Evolutionary conservation across 345 rosid species (phyloP).

Genomic region (Hypericum androsaemum): DNA sequence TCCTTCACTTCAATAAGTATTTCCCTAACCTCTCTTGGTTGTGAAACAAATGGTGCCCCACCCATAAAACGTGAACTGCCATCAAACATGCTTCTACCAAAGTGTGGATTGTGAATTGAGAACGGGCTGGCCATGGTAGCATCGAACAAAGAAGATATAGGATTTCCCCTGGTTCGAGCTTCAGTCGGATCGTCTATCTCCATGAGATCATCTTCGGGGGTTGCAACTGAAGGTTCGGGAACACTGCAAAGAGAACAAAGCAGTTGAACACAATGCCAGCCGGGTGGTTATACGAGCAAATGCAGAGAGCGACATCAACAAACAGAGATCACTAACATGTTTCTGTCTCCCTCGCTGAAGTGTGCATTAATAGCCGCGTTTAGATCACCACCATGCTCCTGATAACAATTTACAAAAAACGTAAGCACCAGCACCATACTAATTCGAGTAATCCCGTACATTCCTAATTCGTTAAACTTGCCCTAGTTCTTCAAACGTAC

Average conservation of each 20-base stretch:
- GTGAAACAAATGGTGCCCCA: conserved; percentile 52
- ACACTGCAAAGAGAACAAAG: conserved; percentile 18
- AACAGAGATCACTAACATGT: conserved; percentile 24
- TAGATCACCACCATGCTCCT: conserved; percentile 90
- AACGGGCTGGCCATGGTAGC: conserved; percentile 31
- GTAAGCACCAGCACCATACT: conserved; percentile 8
- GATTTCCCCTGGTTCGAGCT: conserved; percentile 23
- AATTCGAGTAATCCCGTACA: neutral
- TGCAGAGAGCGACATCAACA: neutral
- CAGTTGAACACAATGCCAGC: neutral
- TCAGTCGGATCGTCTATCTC: conserved; percentile 75
- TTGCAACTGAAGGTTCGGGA: conserved; percentile 26
- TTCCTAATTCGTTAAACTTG: neutral
- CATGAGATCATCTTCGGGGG: conserved; percentile 54
- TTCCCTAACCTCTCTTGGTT: conserved; percentile 81
- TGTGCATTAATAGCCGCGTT: conserved; percentile 90
- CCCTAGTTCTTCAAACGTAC: too few species aligned
- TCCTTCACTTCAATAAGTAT: conserved; percentile 80
- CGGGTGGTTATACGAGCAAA: neutral
- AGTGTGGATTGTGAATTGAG: conserved; percentile 39
- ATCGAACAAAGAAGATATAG: conserved; percentile 26
- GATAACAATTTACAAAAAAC: conserved; percentile 16
- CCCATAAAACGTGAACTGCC: conserved; percentile 32
- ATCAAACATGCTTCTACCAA: conserved; percentile 33
- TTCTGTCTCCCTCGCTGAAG: conserved; percentile 78